These are phyloP conservation scores for Agaricus subrufescens DNA, from an alignment of 768 basidiomycete species.

Conservation along the genomic window DNA sequence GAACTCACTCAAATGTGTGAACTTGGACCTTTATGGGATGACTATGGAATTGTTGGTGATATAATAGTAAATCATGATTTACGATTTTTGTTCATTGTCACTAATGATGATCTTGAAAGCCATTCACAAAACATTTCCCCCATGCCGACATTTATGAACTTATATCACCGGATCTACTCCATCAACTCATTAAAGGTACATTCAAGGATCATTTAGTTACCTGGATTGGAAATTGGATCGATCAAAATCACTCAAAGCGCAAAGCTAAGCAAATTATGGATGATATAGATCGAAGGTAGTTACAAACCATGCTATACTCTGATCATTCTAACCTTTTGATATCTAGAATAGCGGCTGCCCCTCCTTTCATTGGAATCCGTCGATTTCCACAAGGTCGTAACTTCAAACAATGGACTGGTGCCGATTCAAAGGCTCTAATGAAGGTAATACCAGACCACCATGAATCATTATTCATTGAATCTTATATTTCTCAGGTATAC, in stretches of 20 bases:
- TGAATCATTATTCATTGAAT: no score
- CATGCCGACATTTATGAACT: constrained; percentile 30
- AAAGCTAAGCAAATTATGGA: constrained; percentile 19
- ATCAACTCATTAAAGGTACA: constrained; percentile 20
- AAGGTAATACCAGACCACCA: no score
- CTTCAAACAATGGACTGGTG: no score
- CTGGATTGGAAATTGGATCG: constrained; percentile 21
- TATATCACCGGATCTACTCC: constrained; percentile 25
- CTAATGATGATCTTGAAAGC: constrained; percentile 13
- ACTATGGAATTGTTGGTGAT: constrained; percentile 3
- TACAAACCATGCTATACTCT: no score
- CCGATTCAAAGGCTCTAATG: no score
- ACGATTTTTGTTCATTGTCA: background rate
- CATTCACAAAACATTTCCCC: constrained; percentile 26
- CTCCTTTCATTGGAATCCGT: no score
- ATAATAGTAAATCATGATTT: background rate
- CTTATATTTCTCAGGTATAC: constrained; percentile 12
- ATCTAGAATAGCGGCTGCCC: no score
- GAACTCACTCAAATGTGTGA: background rate
- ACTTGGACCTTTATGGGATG: background rate
- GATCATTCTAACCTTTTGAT: no score
- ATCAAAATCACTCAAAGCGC: background rate
- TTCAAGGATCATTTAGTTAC: constrained; percentile 29
- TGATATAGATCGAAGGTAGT: no score
- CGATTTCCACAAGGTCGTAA: no score